A percentile compares a stretch with the other conserved stretches of the same genome.
These are phyloP conservation scores for Solanum pinnatisectum DNA, from an alignment of 257 asterid genomes.

Conservation along the genomic window DNA sequence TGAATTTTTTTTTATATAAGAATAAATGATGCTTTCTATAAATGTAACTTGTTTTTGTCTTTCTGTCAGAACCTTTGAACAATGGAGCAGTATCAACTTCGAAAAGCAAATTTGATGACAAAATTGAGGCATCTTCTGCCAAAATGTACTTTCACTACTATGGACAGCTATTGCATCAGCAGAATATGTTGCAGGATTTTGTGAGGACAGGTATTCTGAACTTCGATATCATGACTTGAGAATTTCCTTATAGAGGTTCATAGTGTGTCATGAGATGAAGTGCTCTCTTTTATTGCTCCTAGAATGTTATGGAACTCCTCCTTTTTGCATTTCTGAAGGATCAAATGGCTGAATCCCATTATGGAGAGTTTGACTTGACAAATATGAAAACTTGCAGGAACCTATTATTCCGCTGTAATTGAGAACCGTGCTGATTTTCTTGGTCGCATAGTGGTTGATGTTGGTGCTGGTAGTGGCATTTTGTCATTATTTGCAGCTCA, in stretches of 20 bases:
- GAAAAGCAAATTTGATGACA: constrained; percentile 79
- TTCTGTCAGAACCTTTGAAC: constrained; percentile 43
- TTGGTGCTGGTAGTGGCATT: constrained; percentile 99
- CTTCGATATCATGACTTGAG: neutral
- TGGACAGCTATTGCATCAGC: constrained; percentile 97
- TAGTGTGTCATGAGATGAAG: neutral
- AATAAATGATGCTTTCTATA: neutral
- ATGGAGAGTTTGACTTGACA: neutral
- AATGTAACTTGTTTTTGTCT: neutral
- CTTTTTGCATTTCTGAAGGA: neutral
- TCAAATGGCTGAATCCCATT: neutral
- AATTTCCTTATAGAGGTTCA: neutral
- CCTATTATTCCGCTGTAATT: constrained; percentile 94
- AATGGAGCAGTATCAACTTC: constrained; percentile 51
- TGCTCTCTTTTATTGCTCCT: neutral
- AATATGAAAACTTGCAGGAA: constrained; percentile 38
- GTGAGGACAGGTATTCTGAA: constrained; percentile 73
- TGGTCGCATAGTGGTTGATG: constrained; percentile 91
- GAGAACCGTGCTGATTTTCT: constrained; percentile 82
- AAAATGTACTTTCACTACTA: constrained; percentile 98
- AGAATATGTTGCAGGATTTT: constrained; percentile 98
- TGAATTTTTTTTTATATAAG: neutral
- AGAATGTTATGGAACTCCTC: neutral
- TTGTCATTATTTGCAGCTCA: constrained; percentile 98
- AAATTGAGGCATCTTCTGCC: constrained; percentile 94